Evolutionary conservation across 2,329 filamentous ascomycete genomes (phyloP), one percentile per base, ranked within the genome.

Genomic region (Hortaea werneckii): DNA sequence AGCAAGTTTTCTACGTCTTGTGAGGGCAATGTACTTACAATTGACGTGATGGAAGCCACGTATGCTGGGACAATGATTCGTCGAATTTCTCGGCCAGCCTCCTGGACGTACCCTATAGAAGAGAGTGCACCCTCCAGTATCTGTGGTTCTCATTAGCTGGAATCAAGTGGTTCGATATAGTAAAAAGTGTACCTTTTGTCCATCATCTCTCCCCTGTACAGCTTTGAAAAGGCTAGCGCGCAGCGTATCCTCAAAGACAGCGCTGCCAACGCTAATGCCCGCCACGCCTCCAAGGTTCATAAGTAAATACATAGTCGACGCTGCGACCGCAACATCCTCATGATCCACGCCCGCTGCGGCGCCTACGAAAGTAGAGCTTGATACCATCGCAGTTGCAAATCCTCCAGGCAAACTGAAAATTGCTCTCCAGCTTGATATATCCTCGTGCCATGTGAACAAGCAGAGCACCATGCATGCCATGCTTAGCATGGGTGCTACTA

Each of bases 321-420:
- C 70, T 0, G 73, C 73, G 47, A 77, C 68, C 0, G 73, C 75
- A 12, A 74, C 66, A 32, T 76, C 68, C 4, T 60, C 54, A 5
- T 66, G 63, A 2, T 68, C 60, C 1, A 78, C 61, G 10, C 67
- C 66, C 3, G 71, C 65, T 1, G 72, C 71, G 47, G 78, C 64
- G 2, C 66, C 67, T 7, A 78, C 67, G 50, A 78, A 78, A 0
- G 68, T 61, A 0, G 73, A 66, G 0, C 68, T 68, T 1, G 64
- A 59, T 0, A 68, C 63, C 30, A 75, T 65, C 0, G 75, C 75
- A 0, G 69, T 69, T 0, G 73, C 75, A 43, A 79, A 66, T 0
- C 76, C 75, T 1, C 76, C 65, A 0, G 79, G 78, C 5, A 80
- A 63, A 26, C 83, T 79, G 47, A 80, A 78, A 0, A 83, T 56